Conservation (phyloP, 345 rosid species). For the Passiflora organensis region DNA sequence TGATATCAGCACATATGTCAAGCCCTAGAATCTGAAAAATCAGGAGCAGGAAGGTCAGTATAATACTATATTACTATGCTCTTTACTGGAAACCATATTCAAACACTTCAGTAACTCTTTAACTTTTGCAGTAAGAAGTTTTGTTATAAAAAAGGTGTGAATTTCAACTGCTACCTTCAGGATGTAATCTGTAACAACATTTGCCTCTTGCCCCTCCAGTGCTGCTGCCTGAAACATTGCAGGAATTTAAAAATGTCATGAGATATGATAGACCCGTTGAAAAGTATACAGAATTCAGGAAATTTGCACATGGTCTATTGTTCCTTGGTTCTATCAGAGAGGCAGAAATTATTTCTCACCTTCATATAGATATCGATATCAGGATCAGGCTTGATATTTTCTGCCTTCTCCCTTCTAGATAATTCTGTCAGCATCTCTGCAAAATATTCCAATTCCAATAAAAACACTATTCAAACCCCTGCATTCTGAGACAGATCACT, state of each 20-base stretch:
- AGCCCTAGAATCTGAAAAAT: constrained; percentile 54
- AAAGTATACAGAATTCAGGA: not conserved
- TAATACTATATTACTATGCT: not conserved
- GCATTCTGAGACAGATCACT: not conserved
- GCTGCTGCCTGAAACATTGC: constrained; percentile 44
- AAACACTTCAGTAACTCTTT: too few species aligned
- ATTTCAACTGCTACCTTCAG: constrained; percentile 40
- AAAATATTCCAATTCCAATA: not conserved
- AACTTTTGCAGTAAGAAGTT: too few species aligned
- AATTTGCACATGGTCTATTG: not conserved
- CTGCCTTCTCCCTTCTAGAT: constrained; percentile 65
- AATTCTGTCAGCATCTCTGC: constrained; percentile 68
- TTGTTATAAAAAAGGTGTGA: too few species aligned
- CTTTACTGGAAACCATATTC: too few species aligned
- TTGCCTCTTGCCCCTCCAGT: constrained; percentile 54
- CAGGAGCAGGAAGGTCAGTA: not conserved
- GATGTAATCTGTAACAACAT: constrained; percentile 69
- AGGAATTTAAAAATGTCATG: not conserved
- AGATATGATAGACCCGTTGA: not conserved
- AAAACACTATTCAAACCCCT: not conserved
- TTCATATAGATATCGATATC: constrained; percentile 78
- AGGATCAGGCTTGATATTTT: constrained; percentile 70
- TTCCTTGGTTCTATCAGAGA: not conserved
- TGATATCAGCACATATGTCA: constrained; percentile 56
- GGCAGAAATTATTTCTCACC: constrained; percentile 21